phyloP scores from a whole-genome alignment of 192 early-diverging fungal species.

The Podochytrium sp. region DNA sequence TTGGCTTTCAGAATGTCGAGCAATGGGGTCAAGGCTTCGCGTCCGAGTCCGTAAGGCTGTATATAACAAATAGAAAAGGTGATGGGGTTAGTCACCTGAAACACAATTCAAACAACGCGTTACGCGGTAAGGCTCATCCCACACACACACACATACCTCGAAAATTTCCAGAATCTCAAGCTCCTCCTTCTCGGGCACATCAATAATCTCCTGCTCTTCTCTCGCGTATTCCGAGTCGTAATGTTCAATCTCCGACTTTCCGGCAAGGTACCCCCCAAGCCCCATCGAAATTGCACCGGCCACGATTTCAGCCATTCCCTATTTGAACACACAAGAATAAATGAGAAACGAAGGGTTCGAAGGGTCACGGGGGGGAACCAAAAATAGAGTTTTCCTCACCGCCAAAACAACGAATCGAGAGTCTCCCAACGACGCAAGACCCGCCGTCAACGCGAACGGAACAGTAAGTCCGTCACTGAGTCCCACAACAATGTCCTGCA shows the following conservation, averaged over 20 bases:
- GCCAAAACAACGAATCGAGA: slow-evolving; percentile 58
- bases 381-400: no score
- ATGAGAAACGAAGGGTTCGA: no score
- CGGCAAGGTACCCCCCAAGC: slow-evolving; percentile 66
- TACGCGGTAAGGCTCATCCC: neutral
- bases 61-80: no score
- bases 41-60: slow-evolving; percentile 57
- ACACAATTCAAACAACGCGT: neutral
- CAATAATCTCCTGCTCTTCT: slow-evolving; percentile 55
- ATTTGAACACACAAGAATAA: no score
- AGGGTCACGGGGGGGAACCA: no score
- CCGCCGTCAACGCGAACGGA: slow-evolving; percentile 69
- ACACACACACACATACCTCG: slow-evolving; percentile 23
- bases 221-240: slow-evolving; percentile 58
- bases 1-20: slow-evolving; percentile 53
- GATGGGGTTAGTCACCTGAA: no score
- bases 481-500: slow-evolving; percentile 20
- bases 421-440: slow-evolving; percentile 56
- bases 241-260: slow-evolving; percentile 61
- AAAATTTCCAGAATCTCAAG: slow-evolving; percentile 63
- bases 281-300: slow-evolving; percentile 66
- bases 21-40: slow-evolving; percentile 51
- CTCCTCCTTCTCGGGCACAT: slow-evolving; percentile 57
- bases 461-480: slow-evolving; percentile 51
- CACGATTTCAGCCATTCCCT: slow-evolving; percentile 60